Evolutionary conservation across 2,329 filamentous ascomycete species (phyloP).

Genomic region (Myriosclerotinia curreyana): DNA sequence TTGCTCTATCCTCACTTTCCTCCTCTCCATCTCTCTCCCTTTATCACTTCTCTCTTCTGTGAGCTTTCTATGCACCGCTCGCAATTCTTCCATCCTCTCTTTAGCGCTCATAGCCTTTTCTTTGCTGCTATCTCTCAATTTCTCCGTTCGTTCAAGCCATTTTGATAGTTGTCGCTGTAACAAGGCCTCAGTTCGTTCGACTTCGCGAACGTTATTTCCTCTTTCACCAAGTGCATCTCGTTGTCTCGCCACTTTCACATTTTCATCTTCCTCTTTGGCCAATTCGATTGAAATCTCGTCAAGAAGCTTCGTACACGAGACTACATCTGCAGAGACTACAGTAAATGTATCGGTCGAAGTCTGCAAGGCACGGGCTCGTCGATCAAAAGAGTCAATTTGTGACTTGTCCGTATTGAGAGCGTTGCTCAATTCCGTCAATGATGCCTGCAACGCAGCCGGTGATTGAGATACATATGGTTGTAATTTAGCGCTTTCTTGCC

Average conservation of each 20-base stretch:
- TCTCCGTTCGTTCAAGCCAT: constrained; percentile 83
- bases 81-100: constrained; percentile 85
- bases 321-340: constrained; percentile 80
- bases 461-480: constrained; percentile 90
- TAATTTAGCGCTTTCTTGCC: constrained; percentile 84
- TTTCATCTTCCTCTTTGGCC: constrained; percentile 86
- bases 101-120: constrained; percentile 79
- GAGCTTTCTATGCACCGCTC: constrained; percentile 73
- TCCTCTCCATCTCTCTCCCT: constrained; percentile 85
- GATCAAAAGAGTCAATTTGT: constrained; percentile 84
- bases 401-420: constrained; percentile 74
- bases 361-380: constrained; percentile 82
- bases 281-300: constrained; percentile 85
- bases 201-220: constrained; percentile 84
- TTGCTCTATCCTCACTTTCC: constrained; percentile 92
- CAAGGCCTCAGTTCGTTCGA: constrained; percentile 82
- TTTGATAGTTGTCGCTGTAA: constrained; percentile 80
- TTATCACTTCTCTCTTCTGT: constrained; percentile 84
- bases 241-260: constrained; percentile 74
- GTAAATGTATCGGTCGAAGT: constrained; percentile 88
- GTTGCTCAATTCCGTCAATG: constrained; percentile 76
- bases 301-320: constrained; percentile 81
- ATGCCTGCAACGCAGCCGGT: constrained; percentile 76
- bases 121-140: constrained; percentile 74
- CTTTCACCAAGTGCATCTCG: constrained; percentile 83